A percentile compares a stretch with the other conserved stretches of the same genome.
Conservation (phyloP, 441 rosid species). For the Aquilaria agallochum region DNA sequence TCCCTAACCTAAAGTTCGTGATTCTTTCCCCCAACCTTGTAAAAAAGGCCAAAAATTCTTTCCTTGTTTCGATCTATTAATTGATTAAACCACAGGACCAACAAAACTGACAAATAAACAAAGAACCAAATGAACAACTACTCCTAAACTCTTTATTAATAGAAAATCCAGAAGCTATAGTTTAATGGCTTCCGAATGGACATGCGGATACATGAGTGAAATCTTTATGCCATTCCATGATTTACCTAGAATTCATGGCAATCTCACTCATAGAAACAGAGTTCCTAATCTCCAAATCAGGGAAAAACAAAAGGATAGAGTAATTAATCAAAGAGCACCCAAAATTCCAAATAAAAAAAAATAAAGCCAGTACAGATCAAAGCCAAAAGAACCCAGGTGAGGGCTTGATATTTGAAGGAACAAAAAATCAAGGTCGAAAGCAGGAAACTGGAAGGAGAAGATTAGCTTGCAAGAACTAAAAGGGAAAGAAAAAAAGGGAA, state of each 20-base stretch:
- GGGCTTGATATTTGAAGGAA: constrained; percentile 1
- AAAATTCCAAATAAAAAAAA: background rate
- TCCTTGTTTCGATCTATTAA: too few relatives aligned
- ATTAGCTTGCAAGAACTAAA: constrained; percentile 27
- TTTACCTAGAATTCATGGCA: background rate
- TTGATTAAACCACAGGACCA: background rate
- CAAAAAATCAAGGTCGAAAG: background rate
- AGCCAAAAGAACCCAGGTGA: background rate
- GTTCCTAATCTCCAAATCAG: background rate
- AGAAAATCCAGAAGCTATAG: background rate
- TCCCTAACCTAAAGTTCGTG: too few relatives aligned
- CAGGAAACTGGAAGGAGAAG: background rate
- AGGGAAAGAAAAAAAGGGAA: background rate
- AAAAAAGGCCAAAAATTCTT: too few relatives aligned
- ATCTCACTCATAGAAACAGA: background rate
- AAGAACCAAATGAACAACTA: background rate
- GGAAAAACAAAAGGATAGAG: background rate
- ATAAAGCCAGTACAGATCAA: background rate
- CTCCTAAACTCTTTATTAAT: background rate
- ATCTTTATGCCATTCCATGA: background rate
- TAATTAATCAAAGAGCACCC: background rate
- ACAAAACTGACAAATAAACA: constrained; percentile 11
- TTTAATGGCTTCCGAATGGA: constrained; percentile 17
- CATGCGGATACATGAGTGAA: constrained; percentile 19
- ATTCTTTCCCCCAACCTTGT: too few relatives aligned